phyloP scores from a whole-genome alignment of 345 rosid genomes.

The Corchorus olitorius region DNA sequence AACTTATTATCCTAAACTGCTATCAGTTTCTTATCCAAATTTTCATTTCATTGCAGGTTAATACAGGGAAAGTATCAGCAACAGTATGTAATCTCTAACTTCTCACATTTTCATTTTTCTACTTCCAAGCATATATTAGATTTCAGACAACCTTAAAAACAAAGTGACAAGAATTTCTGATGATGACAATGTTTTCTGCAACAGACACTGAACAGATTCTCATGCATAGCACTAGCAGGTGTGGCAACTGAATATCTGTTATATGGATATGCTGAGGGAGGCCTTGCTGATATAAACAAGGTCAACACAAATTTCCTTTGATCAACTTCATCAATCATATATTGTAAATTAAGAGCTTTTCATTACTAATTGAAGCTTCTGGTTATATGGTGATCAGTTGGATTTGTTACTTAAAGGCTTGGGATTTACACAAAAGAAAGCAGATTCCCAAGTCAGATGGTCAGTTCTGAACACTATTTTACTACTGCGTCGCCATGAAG shows the following conservation, averaged over 20 bases:
- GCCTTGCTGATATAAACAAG: constrained; percentile 84
- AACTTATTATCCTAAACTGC: constrained; percentile 6
- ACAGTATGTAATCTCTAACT: constrained; percentile 43
- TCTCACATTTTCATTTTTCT: constrained; percentile 2
- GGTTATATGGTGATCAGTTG: constrained; percentile 43
- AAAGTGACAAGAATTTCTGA: constrained; percentile 17
- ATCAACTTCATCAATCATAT: background rate
- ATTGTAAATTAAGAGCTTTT: background rate
- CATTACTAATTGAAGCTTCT: background rate
- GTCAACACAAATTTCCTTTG: constrained; percentile 28
- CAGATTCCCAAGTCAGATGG: constrained; percentile 90
- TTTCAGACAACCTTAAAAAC: background rate
- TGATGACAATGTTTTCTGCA: background rate
- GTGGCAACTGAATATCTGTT: constrained; percentile 80
- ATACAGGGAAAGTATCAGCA: constrained; percentile 75
- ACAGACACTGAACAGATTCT: constrained; percentile 86
- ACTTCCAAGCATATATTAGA: background rate
- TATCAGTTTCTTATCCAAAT: constrained; percentile 7
- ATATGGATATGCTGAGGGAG: constrained; percentile 81
- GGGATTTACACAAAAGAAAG: constrained; percentile 90
- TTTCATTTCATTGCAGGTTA: constrained; percentile 51
- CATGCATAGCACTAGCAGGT: constrained; percentile 89
- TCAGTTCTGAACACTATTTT: constrained; percentile 72
- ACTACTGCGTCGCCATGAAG: constrained; percentile 71
- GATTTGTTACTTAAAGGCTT: constrained; percentile 65